Evolutionary conservation across 1,284 basidiomycete species (phyloP), one percentile per base, ranked within the genome.

Genomic region (Pascua guehoae): DNA sequence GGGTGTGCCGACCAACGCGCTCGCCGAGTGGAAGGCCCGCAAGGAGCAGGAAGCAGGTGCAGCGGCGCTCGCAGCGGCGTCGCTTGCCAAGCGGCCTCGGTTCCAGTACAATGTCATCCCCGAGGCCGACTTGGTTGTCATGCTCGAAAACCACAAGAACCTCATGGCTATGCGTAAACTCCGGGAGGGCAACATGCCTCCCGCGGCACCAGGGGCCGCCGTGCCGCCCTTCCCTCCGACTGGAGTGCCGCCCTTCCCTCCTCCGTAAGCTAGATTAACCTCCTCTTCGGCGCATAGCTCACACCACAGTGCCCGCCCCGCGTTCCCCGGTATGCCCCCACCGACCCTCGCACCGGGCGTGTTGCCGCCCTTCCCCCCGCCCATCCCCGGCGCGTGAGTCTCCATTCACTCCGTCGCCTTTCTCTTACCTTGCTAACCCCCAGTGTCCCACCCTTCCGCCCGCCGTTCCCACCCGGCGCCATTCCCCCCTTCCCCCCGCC

Each of bases 1-100:
- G 73, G 95, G 95, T 58, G 92, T 98, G 55, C 94, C 94, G 7
- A 89, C 88, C 8, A 89, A 90, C 41, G 95, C 97, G 74, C 84
- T 96, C 37, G 91, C 87, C 36, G 93, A 95, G 75, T 98, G 95
- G 84, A 93, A 91, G 73, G 87, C 90, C 57, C 86, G 88, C 69
- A 96, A 91, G 74, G 92, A 93, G 74, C 88, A 91, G 60, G 92
- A 95, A 72, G 84, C 91, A 11, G 93, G 93, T 42, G 66, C 69
- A 5, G 84, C 93, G 18, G 85, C 85, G 12, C 84, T 88, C 4
- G 89, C 88, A 2, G 85, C 88, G 2, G 89, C 89, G 58, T 85
- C 85, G 10, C 66, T 68, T 36, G 71, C 66, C n/a, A 94, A 95
- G 75, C 83, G 89, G 16, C 88, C 89, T 10, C 88, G 90, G 74